Percentiles rank a stretch among this genome's conserved stretches.
Evolutionary conservation across 805 yeast genomes (phyloP).

Genomic region (Candida parachauliodes): DNA sequence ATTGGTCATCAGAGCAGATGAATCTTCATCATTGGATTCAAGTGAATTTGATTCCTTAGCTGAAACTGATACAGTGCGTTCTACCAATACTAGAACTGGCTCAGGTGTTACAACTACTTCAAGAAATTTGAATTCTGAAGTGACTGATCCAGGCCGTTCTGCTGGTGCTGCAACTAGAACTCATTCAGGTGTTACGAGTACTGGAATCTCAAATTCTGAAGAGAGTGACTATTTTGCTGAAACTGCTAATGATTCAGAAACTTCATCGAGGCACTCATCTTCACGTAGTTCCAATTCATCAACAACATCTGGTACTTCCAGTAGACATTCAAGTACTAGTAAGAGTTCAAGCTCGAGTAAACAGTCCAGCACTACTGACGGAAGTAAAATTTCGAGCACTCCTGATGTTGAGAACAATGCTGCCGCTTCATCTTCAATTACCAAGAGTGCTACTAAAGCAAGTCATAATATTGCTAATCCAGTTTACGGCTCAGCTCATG

Average conservation of each 20-base stretch:
- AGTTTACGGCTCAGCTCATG: conserved; percentile 1
- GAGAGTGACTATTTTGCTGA: too few relatives aligned
- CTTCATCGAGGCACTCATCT: not conserved
- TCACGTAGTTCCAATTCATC: not conserved
- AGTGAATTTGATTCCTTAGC: too few relatives aligned
- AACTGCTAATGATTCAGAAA: conserved; percentile 4
- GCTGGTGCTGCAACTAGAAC: conserved; percentile 6
- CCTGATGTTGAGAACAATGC: too few relatives aligned
- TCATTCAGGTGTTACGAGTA: too few relatives aligned
- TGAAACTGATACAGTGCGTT: too few relatives aligned
- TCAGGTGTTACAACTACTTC: too few relatives aligned
- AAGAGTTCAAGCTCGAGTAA: not conserved
- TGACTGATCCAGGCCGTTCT: conserved; percentile 6
- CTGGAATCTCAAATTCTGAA: too few relatives aligned
- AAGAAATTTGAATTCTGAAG: too few relatives aligned
- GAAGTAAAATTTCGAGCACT: too few relatives aligned
- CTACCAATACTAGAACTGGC: too few relatives aligned
- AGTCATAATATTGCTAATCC: conserved; percentile 1
- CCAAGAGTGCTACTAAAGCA: conserved; percentile 1
- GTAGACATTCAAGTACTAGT: conserved; percentile 5
- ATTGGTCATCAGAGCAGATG: not conserved
- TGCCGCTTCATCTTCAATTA: not conserved
- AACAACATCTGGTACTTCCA: not conserved
- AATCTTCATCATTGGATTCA: too few relatives aligned
- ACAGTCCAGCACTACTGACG: not conserved